phyloP scores from a whole-genome alignment of 768 basidiomycete species.

The Lactifluus echinatus region DNA sequence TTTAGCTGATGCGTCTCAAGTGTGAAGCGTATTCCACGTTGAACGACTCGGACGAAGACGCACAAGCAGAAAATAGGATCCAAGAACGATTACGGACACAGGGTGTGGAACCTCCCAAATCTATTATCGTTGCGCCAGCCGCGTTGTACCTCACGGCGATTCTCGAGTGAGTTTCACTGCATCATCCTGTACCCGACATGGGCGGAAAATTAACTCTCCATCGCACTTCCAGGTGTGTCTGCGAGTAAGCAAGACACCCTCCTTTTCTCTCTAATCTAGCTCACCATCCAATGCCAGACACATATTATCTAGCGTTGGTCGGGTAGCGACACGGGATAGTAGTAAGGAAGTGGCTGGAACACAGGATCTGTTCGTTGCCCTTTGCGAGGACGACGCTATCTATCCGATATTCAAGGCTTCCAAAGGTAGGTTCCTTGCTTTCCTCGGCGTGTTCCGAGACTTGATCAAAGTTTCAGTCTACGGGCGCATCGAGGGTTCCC shows the following conservation, averaged over 20 bases:
- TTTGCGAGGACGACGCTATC: constrained; percentile 85
- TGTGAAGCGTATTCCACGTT: constrained; percentile 84
- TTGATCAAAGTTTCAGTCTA: constrained; percentile 27
- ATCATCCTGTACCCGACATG: neutral
- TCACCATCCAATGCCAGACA: constrained; percentile 44
- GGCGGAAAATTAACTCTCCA: constrained; percentile 14
- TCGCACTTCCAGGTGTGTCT: constrained; percentile 52
- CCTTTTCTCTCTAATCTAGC: neutral
- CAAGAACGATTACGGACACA: constrained; percentile 47
- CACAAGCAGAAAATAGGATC: constrained; percentile 50
- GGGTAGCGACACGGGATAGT: constrained; percentile 80
- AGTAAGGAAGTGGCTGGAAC: constrained; percentile 65
- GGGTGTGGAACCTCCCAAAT: constrained; percentile 36
- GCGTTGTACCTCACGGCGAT: constrained; percentile 88
- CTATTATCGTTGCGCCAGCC: constrained; percentile 61
- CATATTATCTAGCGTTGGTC: constrained; percentile 72
- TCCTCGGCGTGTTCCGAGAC: neutral
- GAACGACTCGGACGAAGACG: constrained; percentile 73
- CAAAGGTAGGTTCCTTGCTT: constrained; percentile 49
- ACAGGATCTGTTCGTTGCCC: constrained; percentile 77
- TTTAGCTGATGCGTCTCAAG: constrained; percentile 69
- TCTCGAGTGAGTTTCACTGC: constrained; percentile 61
- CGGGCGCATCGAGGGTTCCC: constrained; percentile 28
- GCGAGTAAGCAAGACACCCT: constrained; percentile 57
- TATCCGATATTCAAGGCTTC: constrained; percentile 80